Evolutionary conservation across 176 grass and related monocot species (phyloP), one percentile per base, ranked within the genome.

Genomic region (Rhynchospora breviuscula): DNA sequence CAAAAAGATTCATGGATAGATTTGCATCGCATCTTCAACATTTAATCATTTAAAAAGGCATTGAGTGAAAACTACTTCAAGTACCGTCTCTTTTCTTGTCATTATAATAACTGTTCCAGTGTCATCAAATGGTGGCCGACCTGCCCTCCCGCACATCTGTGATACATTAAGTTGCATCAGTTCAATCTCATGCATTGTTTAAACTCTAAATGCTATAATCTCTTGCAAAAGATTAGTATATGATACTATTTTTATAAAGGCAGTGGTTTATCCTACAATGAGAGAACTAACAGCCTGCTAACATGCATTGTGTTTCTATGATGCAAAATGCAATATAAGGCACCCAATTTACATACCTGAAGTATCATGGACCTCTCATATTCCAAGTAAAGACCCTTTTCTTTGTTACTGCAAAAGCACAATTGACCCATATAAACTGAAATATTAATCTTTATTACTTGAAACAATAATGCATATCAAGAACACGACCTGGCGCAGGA

Each of bases 141-240:
- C 95, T 84, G 95, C 95, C 87, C 95, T 94, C 3, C 95, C 95
- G 86, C 95, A 94, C 95, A 98, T 98, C 95, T 94, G 87, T 65
- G 40, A 64, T 45, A 81, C 58, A 81, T 81, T 22, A 65, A 81
- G 47, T 65, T 23, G 11, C 10, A 26, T 26, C 47, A 33, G 8
- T 67, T 47, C 14, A 52, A 52, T 81, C 45, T 21, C 77, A 59
- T 80, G 18, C 18, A 54, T 29, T 64, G 63, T 66, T 66, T 43
- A 64, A 82, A 49, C 26, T 49, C 21, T 35, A 67, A 73, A 21
- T 13, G 48, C 48, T 76, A 29, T 48, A 52, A 53, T 75, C 22
- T 7, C 48, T 14, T 76, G 72, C 19, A 76, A 18, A 76, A 54
- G 48, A 76, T 76, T 76, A 54, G 22, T 48, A 54, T 76, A 31